Evolutionary conservation across 257 asterid genomes (phyloP).

Genomic region (Salvia splendens): DNA sequence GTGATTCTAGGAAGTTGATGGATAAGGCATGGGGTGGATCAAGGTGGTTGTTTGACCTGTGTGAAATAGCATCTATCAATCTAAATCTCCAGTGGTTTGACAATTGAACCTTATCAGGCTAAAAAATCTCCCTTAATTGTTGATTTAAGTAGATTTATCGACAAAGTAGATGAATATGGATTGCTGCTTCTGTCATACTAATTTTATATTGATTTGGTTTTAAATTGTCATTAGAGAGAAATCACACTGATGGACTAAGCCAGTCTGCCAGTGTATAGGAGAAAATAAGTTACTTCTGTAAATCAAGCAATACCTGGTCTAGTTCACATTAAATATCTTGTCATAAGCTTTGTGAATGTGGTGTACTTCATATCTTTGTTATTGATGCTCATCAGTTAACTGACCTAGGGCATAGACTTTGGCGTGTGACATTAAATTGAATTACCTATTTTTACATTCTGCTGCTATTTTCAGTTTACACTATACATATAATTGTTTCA

Average conservation of each 20-base stretch:
- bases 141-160: conserved; percentile 18
- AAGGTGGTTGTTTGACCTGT: conserved; percentile 1
- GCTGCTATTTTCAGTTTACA: conserved; percentile 19
- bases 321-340: conserved; percentile 9
- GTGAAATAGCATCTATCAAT: conserved; percentile 3
- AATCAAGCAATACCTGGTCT: conserved; percentile 8
- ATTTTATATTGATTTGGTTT: conserved; percentile 8
- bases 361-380: background rate
- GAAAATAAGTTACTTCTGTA: conserved; percentile 5
- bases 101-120: conserved; percentile 25
- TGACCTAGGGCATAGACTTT: conserved; percentile 14
- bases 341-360: conserved; percentile 10
- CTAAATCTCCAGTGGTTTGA: conserved; percentile 6
- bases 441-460: conserved; percentile 19
- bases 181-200: conserved; percentile 22
- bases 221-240: background rate
- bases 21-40: conserved; percentile 22
- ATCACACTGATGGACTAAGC: conserved; percentile 8
- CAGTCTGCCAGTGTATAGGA: conserved; percentile 19
- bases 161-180: conserved; percentile 3
- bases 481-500: conserved; percentile 22
- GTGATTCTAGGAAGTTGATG: conserved; percentile 17
- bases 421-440: conserved; percentile 6
- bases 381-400: conserved; percentile 6
- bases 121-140: conserved; percentile 16